Percentiles rank a stretch among this genome's conserved stretches.
These are phyloP conservation scores for Aspergillus aculeatinus DNA, from an alignment of 2,329 filamentous ascomycete genomes.

Conservation along the genomic window DNA sequence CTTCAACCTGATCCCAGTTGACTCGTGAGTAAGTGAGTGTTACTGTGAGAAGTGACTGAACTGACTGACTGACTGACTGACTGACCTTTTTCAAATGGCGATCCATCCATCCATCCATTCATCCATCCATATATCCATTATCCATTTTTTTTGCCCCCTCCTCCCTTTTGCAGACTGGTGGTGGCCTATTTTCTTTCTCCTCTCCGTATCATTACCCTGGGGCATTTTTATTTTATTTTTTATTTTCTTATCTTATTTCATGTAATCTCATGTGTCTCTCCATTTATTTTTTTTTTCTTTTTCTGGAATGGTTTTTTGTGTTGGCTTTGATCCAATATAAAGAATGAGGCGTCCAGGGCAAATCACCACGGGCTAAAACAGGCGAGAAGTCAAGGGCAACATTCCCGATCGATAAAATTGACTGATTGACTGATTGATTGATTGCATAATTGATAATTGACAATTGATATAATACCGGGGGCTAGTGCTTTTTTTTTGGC, in stretches of 20 bases:
- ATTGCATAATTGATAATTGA: background rate
- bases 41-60: too few species aligned
- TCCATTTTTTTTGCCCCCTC: background rate
- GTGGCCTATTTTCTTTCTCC: background rate
- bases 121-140: too few species aligned
- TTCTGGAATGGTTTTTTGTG: background rate
- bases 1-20: background rate
- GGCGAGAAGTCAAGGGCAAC: background rate
- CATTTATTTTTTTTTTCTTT: background rate
- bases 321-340: background rate
- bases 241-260: background rate
- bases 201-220: background rate
- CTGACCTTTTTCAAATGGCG: too few species aligned
- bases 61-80: too few species aligned
- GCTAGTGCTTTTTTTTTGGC: background rate
- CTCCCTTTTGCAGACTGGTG: background rate
- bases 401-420: background rate
- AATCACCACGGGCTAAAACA: background rate
- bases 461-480: too few species aligned
- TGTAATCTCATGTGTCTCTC: too few species aligned
- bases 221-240: background rate
- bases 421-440: background rate
- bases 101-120: too few species aligned
- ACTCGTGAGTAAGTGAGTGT: too few species aligned
- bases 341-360: conserved; percentile 3